These are phyloP conservation scores for Gypsophila paniculata DNA, from an alignment of 179 eudicot species.

Conservation along the genomic window DNA sequence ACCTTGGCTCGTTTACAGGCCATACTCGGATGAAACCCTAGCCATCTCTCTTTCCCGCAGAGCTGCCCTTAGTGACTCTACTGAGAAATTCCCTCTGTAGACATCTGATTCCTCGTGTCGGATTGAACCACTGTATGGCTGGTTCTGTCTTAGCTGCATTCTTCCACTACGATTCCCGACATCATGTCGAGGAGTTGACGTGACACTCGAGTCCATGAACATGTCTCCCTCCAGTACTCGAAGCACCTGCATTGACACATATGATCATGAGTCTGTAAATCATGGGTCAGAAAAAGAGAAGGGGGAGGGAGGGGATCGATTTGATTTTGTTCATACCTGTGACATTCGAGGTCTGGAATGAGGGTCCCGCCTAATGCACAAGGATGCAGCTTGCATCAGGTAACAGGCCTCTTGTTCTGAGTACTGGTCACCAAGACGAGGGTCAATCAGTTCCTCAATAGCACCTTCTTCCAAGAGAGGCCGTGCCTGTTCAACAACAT, in stretches of 20 bases:
- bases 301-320: too few species aligned
- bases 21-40: conserved; percentile 22
- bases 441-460: conserved; percentile 66
- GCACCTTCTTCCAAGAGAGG: conserved; percentile 65
- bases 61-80: conserved; percentile 25
- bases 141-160: conserved; percentile 34
- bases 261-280: not conserved
- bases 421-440: conserved; percentile 53
- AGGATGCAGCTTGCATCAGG: conserved; percentile 80
- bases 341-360: conserved; percentile 93
- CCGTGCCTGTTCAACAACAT: conserved; percentile 53
- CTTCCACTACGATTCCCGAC: conserved; percentile 72
- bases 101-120: conserved; percentile 34
- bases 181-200: conserved; percentile 56
- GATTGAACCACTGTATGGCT: conserved; percentile 28
- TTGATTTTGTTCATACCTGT: conserved; percentile 44
- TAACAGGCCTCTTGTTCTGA: conserved; percentile 63
- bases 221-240: conserved; percentile 84
- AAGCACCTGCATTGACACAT: conserved; percentile 46
- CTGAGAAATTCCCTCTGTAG: conserved; percentile 23
- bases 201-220: conserved; percentile 52
- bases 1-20: conserved; percentile 4
- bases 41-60: conserved; percentile 30
- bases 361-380: conserved; percentile 91
- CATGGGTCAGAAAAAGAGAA: too few species aligned